Conservation (phyloP, 2,329 filamentous ascomycete species). For the Colletotrichum navitas region DNA sequence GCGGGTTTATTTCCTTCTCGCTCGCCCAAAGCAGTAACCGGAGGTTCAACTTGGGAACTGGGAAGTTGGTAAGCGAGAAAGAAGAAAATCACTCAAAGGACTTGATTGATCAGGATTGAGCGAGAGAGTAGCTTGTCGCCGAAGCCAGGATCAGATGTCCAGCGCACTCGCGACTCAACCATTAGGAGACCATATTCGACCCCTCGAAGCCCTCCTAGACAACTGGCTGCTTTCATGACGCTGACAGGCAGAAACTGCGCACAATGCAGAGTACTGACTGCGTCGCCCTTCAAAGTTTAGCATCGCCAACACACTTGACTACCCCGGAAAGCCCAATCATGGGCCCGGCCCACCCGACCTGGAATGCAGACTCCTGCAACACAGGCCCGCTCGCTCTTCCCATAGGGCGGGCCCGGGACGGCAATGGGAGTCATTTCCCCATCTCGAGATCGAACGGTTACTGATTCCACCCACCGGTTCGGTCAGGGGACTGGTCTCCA, state of each 20-base stretch:
- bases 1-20: neutral
- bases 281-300: conserved; percentile 37
- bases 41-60: neutral
- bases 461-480: conserved; percentile 1
- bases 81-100: neutral
- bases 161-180: neutral
- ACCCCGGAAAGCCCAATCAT: conserved; percentile 42
- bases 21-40: conserved; percentile 3
- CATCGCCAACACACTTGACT: conserved; percentile 44
- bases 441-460: conserved; percentile 21
- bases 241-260: conserved; percentile 32
- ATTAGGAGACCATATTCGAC: conserved; percentile 4
- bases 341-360: conserved; percentile 44
- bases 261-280: conserved; percentile 17
- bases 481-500: conserved; percentile 13
- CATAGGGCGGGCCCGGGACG: conserved; percentile 45
- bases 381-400: conserved; percentile 40
- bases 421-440: conserved; percentile 45
- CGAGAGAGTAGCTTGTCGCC: conserved; percentile 2
- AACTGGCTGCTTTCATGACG: conserved; percentile 12
- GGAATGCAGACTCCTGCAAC: conserved; percentile 48
- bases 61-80: conserved; percentile 11
- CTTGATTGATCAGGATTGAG: conserved; percentile 3
- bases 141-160: neutral
- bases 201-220: conserved; percentile 17